These are phyloP conservation scores for Entomophthora muscae DNA, from an alignment of 371 early-diverging fungal genomes.

Conservation along the genomic window DNA sequence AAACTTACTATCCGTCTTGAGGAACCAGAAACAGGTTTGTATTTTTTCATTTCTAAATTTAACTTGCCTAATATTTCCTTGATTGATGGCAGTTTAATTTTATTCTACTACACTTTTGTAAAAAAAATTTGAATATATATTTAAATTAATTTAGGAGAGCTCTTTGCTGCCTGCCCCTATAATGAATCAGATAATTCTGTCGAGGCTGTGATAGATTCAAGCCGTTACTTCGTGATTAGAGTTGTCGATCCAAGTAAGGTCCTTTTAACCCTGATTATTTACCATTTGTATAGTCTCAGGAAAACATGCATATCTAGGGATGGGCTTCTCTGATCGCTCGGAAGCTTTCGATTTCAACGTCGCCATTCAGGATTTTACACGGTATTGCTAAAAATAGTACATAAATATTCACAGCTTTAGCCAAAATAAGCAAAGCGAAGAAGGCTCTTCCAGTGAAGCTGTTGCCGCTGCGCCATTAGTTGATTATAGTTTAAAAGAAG, in stretches of 20 bases:
- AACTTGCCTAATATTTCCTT: background rate
- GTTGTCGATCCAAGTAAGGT: slow-evolving; percentile 61
- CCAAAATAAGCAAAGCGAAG: background rate
- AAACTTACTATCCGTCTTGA: slow-evolving; percentile 61
- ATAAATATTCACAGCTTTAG: background rate
- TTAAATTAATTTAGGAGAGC: slow-evolving; percentile 42
- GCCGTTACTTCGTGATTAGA: slow-evolving; percentile 80
- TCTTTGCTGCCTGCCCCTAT: slow-evolving; percentile 73
- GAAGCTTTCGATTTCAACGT: slow-evolving; percentile 89
- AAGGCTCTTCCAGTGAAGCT: background rate
- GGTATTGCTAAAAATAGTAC: slow-evolving; percentile 19
- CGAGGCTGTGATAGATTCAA: slow-evolving; percentile 76
- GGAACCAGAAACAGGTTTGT: slow-evolving; percentile 35
- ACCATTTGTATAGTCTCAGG: slow-evolving; percentile 14
- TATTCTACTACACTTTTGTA: no score
- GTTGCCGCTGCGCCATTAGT: slow-evolving; percentile 23
- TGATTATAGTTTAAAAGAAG: slow-evolving; percentile 72
- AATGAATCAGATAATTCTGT: slow-evolving; percentile 49
- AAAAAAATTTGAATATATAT: no score
- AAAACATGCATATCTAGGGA: slow-evolving; percentile 73
- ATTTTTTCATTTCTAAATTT: background rate
- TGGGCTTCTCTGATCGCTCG: slow-evolving; percentile 75
- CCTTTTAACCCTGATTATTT: slow-evolving; percentile 1
- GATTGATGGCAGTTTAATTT: no score
- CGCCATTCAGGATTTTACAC: slow-evolving; percentile 63